Percentiles rank a stretch among this genome's conserved stretches.
These are phyloP conservation scores for Phytophthora boehmeriae DNA, from an alignment of 352 stramenopile species.

Conservation along the genomic window DNA sequence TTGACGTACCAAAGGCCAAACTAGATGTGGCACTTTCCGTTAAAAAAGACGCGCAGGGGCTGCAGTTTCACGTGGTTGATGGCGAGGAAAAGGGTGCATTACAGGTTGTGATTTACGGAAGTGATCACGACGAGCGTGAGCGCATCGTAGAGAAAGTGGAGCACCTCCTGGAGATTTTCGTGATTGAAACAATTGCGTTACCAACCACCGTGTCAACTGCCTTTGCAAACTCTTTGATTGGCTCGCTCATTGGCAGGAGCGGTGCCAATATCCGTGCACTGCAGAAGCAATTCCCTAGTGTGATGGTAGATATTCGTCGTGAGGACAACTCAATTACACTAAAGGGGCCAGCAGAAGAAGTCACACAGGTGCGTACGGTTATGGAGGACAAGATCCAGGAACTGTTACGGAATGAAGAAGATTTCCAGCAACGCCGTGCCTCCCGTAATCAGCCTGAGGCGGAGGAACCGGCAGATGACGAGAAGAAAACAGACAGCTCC, in stretches of 20 bases:
- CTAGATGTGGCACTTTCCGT: slow-evolving; percentile 56
- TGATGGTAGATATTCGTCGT: slow-evolving; percentile 71
- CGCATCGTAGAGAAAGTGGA: slow-evolving; percentile 67
- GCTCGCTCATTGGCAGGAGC: slow-evolving; percentile 80
- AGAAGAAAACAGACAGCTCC: slow-evolving; percentile 25
- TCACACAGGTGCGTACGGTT: slow-evolving; percentile 56
- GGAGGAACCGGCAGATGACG: slow-evolving; percentile 28
- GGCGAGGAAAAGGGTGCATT: slow-evolving; percentile 42
- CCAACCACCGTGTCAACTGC: slow-evolving; percentile 42
- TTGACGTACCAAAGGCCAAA: slow-evolving; percentile 51
- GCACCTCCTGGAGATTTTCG: slow-evolving; percentile 55
- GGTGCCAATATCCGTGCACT: slow-evolving; percentile 76
- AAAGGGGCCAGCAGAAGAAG: slow-evolving; percentile 56
- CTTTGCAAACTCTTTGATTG: slow-evolving; percentile 55
- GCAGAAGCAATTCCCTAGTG: slow-evolving; percentile 64
- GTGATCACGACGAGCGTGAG: slow-evolving; percentile 62
- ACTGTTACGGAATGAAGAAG: slow-evolving; percentile 54
- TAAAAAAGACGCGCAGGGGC: slow-evolving; percentile 52
- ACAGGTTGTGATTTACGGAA: slow-evolving; percentile 62
- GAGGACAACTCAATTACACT: slow-evolving; percentile 55
- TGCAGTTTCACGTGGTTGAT: slow-evolving; percentile 65
- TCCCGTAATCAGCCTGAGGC: slow-evolving; percentile 41
- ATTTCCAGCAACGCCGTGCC: slow-evolving; percentile 47
- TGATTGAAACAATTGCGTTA: slow-evolving; percentile 55
- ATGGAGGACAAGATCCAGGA: slow-evolving; percentile 81